phyloP scores from a whole-genome alignment of 1,284 basidiomycete genomes.

The Trametes pubescens region DNA sequence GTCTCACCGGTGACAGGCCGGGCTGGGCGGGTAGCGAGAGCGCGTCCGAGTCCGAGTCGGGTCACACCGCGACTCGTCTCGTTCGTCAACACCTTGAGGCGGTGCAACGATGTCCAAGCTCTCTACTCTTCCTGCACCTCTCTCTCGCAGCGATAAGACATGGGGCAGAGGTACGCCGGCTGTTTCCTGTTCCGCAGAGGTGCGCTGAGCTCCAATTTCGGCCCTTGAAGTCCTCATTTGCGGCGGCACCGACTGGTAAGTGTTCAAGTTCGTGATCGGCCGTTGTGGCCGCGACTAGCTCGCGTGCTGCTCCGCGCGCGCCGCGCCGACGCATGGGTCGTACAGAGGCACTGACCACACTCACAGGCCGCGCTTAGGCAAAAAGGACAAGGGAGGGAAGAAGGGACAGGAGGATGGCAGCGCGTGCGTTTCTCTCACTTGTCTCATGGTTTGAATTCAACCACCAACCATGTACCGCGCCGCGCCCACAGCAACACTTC shows the following conservation, averaged over 20 bases:
- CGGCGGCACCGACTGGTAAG: constrained; percentile 86
- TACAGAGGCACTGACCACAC: constrained; percentile 7
- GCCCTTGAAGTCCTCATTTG: constrained; percentile 74
- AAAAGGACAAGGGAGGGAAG: constrained; percentile 35
- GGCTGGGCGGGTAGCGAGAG: constrained; percentile 30
- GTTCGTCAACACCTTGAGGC: constrained; percentile 25
- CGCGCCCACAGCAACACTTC: constrained; percentile 5
- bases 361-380: constrained; percentile 31
- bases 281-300: constrained; percentile 24
- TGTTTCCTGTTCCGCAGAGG: background rate
- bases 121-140: constrained; percentile 20
- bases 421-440: constrained; percentile 22
- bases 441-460: constrained; percentile 5
- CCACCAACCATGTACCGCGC: background rate
- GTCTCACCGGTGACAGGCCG: constrained; percentile 24
- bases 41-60: constrained; percentile 17
- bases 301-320: constrained; percentile 18
- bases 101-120: constrained; percentile 31
- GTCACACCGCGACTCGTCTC: constrained; percentile 32
- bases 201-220: constrained; percentile 17
- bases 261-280: constrained; percentile 24
- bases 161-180: constrained; percentile 41
- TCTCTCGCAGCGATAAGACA: constrained; percentile 26
- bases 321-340: background rate
- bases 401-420: constrained; percentile 31